phyloP scores from a whole-genome alignment of 23 red algal species.

The Gracilariopsis chorda region DNA sequence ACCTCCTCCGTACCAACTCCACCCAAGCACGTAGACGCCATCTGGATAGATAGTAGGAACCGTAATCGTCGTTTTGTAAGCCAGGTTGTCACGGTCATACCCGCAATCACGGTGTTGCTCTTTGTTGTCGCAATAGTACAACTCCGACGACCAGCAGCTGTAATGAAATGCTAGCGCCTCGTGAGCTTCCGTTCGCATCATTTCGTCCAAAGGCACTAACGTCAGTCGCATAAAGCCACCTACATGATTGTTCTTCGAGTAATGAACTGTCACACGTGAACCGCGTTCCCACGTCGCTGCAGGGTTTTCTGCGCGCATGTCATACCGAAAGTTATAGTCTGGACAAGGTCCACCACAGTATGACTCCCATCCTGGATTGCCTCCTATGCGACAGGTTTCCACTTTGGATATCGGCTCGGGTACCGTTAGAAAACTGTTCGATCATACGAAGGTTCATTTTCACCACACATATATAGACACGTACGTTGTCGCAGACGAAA shows the following conservation, averaged over 20 bases:
- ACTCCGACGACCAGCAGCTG: conserved; percentile 21
- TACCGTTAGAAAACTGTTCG: conserved; percentile 32
- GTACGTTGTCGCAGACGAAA: no score
- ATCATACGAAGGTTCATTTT: no score
- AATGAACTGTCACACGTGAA: not conserved
- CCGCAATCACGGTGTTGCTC: conserved; percentile 44
- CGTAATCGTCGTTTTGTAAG: conserved; percentile 6
- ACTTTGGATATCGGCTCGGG: conserved; percentile 31
- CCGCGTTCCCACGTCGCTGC: conserved; percentile 1
- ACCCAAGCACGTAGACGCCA: conserved; percentile 77
- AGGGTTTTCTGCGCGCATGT: conserved; percentile 23
- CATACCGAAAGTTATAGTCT: conserved; percentile 15
- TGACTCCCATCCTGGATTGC: conserved; percentile 16
- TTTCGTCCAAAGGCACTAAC: not conserved
- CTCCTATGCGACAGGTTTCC: conserved; percentile 44
- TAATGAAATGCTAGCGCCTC: conserved; percentile 33
- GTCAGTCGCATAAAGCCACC: conserved; percentile 1
- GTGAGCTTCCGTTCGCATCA: conserved; percentile 15
- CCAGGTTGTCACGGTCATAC: not conserved
- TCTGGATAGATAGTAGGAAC: conserved; percentile 54
- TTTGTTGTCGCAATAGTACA: conserved; percentile 17
- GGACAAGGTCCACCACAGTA: conserved; percentile 60
- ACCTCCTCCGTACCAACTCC: conserved; percentile 69
- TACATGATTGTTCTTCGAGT: not conserved
- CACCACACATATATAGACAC: no score